Evolutionary conservation across 306 rosid genomes (phyloP).

Genomic region (Pterocarpus macrocarpus): DNA sequence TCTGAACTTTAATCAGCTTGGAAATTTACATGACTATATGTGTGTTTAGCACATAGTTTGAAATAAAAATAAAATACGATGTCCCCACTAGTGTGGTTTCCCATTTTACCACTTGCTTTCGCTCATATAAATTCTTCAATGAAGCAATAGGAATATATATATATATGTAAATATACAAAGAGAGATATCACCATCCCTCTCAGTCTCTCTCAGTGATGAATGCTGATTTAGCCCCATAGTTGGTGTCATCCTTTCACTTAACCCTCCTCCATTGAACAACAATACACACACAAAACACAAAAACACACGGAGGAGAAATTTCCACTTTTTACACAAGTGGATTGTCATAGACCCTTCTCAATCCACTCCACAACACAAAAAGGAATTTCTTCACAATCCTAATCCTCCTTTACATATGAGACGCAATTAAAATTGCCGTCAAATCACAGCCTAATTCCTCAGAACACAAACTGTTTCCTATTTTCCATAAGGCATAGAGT

Average conservation of each 20-base stretch:
- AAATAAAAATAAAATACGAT: not conserved
- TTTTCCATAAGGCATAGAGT: too few relatives aligned
- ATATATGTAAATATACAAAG: slow-evolving; percentile 32
- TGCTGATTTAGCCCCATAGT: slow-evolving; percentile 55
- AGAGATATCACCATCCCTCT: slow-evolving; percentile 49
- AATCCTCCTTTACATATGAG: too few relatives aligned
- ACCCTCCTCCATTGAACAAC: slow-evolving; percentile 48
- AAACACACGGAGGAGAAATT: too few relatives aligned
- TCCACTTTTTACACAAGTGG: too few relatives aligned
- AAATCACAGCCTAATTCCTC: too few relatives aligned
- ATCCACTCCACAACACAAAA: too few relatives aligned
- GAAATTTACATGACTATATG: not conserved
- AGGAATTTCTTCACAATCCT: too few relatives aligned
- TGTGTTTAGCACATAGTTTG: not conserved
- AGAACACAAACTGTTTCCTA: too few relatives aligned
- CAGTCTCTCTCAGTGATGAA: slow-evolving; percentile 51
- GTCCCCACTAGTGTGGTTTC: slow-evolving; percentile 41
- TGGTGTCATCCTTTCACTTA: slow-evolving; percentile 49
- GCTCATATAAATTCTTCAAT: slow-evolving; percentile 45
- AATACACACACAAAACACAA: slow-evolving; percentile 40
- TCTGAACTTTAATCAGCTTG: not conserved
- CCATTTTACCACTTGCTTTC: slow-evolving; percentile 41
- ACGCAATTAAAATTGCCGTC: too few relatives aligned
- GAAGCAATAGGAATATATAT: slow-evolving; percentile 51
- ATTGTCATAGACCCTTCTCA: too few relatives aligned